phyloP scores from a whole-genome alignment of 345 rosid genomes.

The Heritiera fomes region DNA sequence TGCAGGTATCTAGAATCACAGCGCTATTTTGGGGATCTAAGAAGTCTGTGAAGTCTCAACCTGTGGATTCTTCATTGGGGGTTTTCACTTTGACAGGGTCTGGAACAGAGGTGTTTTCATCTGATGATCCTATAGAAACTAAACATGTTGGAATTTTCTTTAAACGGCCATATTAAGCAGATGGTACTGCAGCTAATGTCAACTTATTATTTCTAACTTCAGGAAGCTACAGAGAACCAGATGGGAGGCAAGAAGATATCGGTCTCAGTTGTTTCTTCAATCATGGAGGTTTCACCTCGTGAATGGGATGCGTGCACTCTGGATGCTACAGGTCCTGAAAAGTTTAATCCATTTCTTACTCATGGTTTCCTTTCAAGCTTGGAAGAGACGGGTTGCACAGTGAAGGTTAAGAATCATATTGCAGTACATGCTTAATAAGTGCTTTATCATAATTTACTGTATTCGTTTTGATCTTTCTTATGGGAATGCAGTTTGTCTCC shows the following conservation, averaged over 20 bases:
- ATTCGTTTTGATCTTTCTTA: background rate
- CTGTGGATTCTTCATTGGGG: slow-evolving; percentile 49
- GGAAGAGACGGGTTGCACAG: slow-evolving; percentile 70
- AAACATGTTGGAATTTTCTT: background rate
- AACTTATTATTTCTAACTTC: slow-evolving; percentile 23
- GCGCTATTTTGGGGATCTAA: slow-evolving; percentile 82
- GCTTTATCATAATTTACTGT: background rate
- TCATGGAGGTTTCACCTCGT: slow-evolving; percentile 57
- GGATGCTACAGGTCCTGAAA: slow-evolving; percentile 66
- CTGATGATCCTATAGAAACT: slow-evolving; percentile 12
- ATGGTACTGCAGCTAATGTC: slow-evolving; percentile 18
- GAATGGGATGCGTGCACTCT: slow-evolving; percentile 88
- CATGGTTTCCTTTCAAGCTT: slow-evolving; percentile 83
- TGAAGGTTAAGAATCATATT: slow-evolving; percentile 51
- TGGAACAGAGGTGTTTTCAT: slow-evolving; percentile 55
- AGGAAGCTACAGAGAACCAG: slow-evolving; percentile 44
- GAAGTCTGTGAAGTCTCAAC: slow-evolving; percentile 48
- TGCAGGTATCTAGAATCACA: slow-evolving; percentile 34
- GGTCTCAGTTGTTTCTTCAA: slow-evolving; percentile 65
- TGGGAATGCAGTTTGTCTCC: slow-evolving; percentile 4
- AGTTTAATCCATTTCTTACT: slow-evolving; percentile 74
- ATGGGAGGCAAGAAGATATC: slow-evolving; percentile 40
- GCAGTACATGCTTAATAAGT: background rate
- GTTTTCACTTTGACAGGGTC: slow-evolving; percentile 51
- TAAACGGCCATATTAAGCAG: background rate